These are phyloP conservation scores for Vigna reflexopilosa DNA, from an alignment of 306 rosid species.

Conservation along the genomic window DNA sequence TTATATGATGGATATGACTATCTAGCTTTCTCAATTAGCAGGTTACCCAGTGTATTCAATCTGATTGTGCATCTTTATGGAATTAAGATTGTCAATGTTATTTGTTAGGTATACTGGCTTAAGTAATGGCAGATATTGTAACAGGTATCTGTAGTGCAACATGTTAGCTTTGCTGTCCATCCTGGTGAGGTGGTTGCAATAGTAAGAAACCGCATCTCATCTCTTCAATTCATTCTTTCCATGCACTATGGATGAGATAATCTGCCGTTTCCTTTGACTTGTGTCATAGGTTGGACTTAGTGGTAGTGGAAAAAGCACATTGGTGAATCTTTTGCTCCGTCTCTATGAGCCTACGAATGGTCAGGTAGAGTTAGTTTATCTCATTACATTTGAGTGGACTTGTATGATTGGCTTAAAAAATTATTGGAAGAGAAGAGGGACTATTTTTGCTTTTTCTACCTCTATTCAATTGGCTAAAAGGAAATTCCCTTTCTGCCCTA, in stretches of 20 bases:
- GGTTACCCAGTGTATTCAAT: neutral
- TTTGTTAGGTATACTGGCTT: conserved; percentile 43
- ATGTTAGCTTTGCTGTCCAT: conserved; percentile 69
- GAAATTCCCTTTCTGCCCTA: neutral
- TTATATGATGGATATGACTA: conserved; percentile 6
- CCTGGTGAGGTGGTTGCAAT: conserved; percentile 93
- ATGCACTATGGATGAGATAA: conserved; percentile 42
- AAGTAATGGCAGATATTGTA: conserved; percentile 44
- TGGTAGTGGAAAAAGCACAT: conserved; percentile 97
- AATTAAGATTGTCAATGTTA: conserved; percentile 40
- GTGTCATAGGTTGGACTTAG: conserved; percentile 87
- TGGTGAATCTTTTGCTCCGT: conserved; percentile 94
- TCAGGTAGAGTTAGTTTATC: conserved; percentile 66
- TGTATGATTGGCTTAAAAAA: conserved; percentile 11
- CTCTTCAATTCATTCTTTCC: conserved; percentile 39
- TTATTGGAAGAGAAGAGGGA: neutral
- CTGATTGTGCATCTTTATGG: conserved; percentile 30
- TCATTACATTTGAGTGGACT: conserved; percentile 13
- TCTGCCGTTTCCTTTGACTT: conserved; percentile 37
- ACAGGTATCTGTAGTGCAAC: conserved; percentile 83
- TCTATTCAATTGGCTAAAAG: conserved; percentile 7
- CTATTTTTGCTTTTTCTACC: conserved; percentile 19
- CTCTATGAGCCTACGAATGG: conserved; percentile 94
- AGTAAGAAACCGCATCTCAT: conserved; percentile 63
- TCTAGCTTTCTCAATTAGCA: conserved; percentile 6